Percentiles rank a stretch among this genome's conserved stretches.
Evolutionary conservation across 495 filamentous ascomycete species (phyloP).

Genomic region (Penicillium pancosmium): DNA sequence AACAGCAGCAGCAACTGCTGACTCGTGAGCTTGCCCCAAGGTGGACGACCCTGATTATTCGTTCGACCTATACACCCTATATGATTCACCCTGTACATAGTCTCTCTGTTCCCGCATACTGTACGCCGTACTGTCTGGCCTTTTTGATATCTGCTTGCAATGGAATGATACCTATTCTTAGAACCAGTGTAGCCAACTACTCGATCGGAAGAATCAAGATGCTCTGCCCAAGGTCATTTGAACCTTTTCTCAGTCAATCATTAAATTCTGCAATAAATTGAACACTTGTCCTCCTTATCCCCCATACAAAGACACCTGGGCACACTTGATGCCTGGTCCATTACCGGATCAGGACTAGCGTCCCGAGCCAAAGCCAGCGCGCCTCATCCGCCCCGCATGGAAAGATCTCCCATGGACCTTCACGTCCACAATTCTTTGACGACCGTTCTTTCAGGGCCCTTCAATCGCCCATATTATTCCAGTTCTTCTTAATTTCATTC

Average conservation of each 20-base stretch:
- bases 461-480: neutral
- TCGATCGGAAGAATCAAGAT: neutral
- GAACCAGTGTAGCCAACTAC: neutral
- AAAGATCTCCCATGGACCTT: slow-evolving; percentile 15
- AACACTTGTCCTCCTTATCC: too few species aligned
- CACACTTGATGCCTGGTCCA: neutral
- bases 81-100: slow-evolving; percentile 36
- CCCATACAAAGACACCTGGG: too few species aligned
- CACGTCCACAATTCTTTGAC: slow-evolving; percentile 7
- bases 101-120: slow-evolving; percentile 15
- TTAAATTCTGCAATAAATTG: too few species aligned
- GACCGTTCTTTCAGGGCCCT: neutral
- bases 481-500: neutral
- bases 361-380: neutral
- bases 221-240: neutral
- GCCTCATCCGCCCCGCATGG: neutral
- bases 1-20: slow-evolving; percentile 6
- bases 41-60: neutral
- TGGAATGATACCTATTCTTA: slow-evolving; percentile 1
- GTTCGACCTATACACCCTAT: neutral
- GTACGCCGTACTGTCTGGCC: neutral
- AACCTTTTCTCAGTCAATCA: too few species aligned
- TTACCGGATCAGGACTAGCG: slow-evolving; percentile 21
- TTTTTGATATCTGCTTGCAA: neutral
- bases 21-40: neutral